Conservation (phyloP, 345 rosid genomes). For the Raphanus sativus region DNA sequence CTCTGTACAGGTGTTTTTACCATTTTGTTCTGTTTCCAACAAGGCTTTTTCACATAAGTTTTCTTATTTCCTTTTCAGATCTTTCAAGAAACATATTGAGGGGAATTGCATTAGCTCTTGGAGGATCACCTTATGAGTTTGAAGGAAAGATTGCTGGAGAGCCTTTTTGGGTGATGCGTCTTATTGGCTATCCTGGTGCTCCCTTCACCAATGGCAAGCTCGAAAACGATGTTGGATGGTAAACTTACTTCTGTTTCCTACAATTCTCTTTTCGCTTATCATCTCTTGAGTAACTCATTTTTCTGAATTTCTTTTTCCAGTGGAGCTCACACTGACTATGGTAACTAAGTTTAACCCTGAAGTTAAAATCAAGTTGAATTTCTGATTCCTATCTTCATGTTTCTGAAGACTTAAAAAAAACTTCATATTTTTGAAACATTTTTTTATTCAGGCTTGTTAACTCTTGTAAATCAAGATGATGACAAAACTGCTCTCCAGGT, state of each 20-base stretch:
- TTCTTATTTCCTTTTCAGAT: slow-evolving; percentile 36
- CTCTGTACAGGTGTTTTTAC: slow-evolving; percentile 66
- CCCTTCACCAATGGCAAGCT: slow-evolving; percentile 30
- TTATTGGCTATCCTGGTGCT: slow-evolving; percentile 77
- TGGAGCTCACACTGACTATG: slow-evolving; percentile 90
- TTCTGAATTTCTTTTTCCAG: slow-evolving; percentile 34
- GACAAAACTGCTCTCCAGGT: slow-evolving; percentile 81
- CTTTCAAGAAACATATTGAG: slow-evolving; percentile 78
- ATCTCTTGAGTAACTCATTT: slow-evolving; percentile 1
- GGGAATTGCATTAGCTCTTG: slow-evolving; percentile 71
- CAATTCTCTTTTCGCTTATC: not conserved
- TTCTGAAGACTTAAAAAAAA: not conserved
- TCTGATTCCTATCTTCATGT: not conserved
- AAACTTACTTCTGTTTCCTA: slow-evolving; percentile 23
- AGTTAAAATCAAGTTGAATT: not conserved
- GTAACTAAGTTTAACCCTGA: slow-evolving; percentile 38
- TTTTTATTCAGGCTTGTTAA: slow-evolving; percentile 52
- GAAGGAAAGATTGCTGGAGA: slow-evolving; percentile 76
- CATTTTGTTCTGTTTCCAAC: not conserved
- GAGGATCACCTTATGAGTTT: slow-evolving; percentile 65
- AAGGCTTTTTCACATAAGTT: not conserved
- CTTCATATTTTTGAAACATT: not conserved
- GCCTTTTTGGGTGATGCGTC: slow-evolving; percentile 85
- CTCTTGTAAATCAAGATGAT: slow-evolving; percentile 87
- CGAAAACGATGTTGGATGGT: slow-evolving; percentile 81